Evolutionary conservation across 2,329 filamentous ascomycete species (phyloP), one percentile per base, ranked within the genome.

Genomic region (Pestalotiopsis sp.): DNA sequence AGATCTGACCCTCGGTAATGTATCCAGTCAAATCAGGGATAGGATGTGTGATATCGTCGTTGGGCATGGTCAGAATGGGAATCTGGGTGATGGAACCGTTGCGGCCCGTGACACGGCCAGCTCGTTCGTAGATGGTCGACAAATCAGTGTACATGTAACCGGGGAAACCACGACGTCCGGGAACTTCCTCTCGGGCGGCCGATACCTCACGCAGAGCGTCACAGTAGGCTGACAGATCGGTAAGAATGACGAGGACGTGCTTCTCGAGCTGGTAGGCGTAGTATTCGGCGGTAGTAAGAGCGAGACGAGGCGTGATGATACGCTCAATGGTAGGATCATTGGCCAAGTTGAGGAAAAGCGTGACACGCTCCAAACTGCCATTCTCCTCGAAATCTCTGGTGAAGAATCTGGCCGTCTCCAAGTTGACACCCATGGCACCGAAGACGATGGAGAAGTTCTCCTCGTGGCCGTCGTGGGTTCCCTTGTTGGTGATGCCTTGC

Each of bases 121-220:
- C 96, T 85, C 96, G 94, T 84, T 99, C 96, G 87, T 99, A 99
- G 77, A 99, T 98, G 78, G 96, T 99, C 69, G 96, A 98, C 90
- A 99, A 92, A 89, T 99, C 97, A 74, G 96, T 99, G 87, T 99
- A 99, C 96, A 99, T 99, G 88, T 99, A 99, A 93, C 96, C 96
- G 66, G 96, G 96, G 86, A 96, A 99, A 88, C 96, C 96, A 90
- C 96, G 95, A 81, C 96, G 95, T 87, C 96, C 96, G 55, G 96
- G 96, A 57, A 99, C 96, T 90, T 99, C 96, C 88, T 99, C 96
- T 85, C 96, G 90, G 65, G 96, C 96, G 66, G 96, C 95, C 14
- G 96, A 99, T 64, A 99, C 96, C 84, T 99, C 96, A 89, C 96
- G 96, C 72, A 99, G 91, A 73, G 96, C 97, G 81, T 99, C 96